Base-by-base conservation (phyloP, 140 eudicot species). In the Cichorium intybus region DNA sequence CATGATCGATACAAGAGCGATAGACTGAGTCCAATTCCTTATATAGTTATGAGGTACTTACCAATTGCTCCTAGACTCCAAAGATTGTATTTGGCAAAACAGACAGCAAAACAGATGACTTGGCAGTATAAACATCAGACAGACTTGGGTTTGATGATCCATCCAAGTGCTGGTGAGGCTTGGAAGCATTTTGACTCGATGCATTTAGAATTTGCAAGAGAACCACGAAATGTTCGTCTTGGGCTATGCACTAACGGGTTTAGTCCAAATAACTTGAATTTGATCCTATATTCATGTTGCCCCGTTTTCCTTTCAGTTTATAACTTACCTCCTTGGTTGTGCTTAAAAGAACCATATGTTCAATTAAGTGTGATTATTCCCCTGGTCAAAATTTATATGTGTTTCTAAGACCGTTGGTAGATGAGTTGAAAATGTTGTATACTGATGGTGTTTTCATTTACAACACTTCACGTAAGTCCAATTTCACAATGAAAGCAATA, bases 401-500 rank as follows among this genome's bases (percentile, higher is more conserved):
- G 6, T 35, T 59, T 57, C 15, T 57, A 2, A 29, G 16, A 4
- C 63, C 46, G 0, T 37, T 61, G 12, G 21, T 41, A 35, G 53
- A 61, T 22, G 53, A 39, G 53, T 10, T 61, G 35, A 61, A 61
- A 22, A n/a, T 21, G 67, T 43, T 39, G 20, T 39, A 43, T 22
- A 12, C 12, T 6, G 53, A 61, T 8, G 67, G 67, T 0, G 28
- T 60, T 60, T 20, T 17, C 4, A 23, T 14, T 18, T 60, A 22
- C 18, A 31, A 60, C 18, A 28, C 65, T 34, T 21, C 20, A 21
- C 33, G 35, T 21, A 37, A 11, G 10, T 20, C 35, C 3, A 61
- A 22, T 41, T 61, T 39, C 23, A 33, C 23, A 15, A 58, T 58
- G 64, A 22, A 7, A 58, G 64, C 64, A 17, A 58, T 58, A 8